Evolutionary conservation across 495 filamentous ascomycete genomes (phyloP), one percentile per base, ranked within the genome.

Genomic region (Talaromyces ruber): DNA sequence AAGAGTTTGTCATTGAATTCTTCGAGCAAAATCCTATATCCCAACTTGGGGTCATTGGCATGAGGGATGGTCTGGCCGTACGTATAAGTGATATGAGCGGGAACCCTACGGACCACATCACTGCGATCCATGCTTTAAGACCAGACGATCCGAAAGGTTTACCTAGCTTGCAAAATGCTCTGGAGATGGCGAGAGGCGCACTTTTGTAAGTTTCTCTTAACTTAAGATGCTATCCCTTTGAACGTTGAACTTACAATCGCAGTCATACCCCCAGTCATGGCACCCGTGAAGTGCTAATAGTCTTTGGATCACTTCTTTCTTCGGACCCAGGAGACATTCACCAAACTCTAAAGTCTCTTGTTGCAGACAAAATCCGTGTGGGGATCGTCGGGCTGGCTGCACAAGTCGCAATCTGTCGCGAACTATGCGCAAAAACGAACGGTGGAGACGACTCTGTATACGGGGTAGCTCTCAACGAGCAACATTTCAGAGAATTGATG

Each of bases 21-120:
- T 98, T 98, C 71, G 93, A 97, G 72, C 94, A 98, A 72, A 98
- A 98, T 63, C 94, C 94, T n/a, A 98, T 98, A 71, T 94, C 91
- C 29, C 95, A 98, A 69, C 80, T 98, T 39, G 91, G 88, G 14
- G 85, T 98, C 24, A 76, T 98, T 45, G 93, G 89, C 53, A 93
- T 97, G 85, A 85, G 88, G 50, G 95, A 98, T 73, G 94, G 94
- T 14, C 77, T 98, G 16, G 93, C 92, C 7, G 73, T 94, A 8
- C 78, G 90, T 37, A 84, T 98, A 57, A 92, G 87, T 70, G 90
- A 96, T 68, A 88, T 97, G 79, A 88, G 85, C 59, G 95, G 95
- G 2, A 97, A 97, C 70, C 91, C 92, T 0, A 86, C 83, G 6
- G 91, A 95, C 58, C 94, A 98, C 72, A 85, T 98, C 63, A 81